phyloP scores from a whole-genome alignment of 108 stramenopile genomes.

The Cyclotella atomus region DNA sequence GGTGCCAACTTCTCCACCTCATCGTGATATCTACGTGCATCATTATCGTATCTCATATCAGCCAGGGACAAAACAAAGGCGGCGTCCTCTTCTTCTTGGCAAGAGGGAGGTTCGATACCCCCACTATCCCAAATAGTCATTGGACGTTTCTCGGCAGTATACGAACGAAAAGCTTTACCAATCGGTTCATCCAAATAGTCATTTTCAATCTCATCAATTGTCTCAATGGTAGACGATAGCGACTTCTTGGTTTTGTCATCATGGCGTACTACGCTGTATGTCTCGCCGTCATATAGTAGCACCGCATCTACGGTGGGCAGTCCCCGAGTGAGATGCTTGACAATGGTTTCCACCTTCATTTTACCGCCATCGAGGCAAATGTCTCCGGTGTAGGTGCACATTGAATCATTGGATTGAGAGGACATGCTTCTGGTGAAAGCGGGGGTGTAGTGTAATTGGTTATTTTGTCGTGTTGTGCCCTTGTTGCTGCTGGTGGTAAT shows the following conservation, averaged over 20 bases:
- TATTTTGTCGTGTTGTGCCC: not conserved
- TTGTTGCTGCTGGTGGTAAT: too few species aligned
- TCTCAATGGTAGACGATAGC: constrained; percentile 9
- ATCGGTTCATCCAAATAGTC: constrained; percentile 37
- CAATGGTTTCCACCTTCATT: constrained; percentile 32
- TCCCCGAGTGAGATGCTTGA: constrained; percentile 20
- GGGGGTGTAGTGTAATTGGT: constrained; percentile 1
- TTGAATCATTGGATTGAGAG: constrained; percentile 13
- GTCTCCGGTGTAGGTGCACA: not conserved
- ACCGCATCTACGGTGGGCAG: constrained; percentile 33
- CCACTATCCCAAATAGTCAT: constrained; percentile 23
- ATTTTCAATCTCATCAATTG: constrained; percentile 19
- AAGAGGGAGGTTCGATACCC: constrained; percentile 1
- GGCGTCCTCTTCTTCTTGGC: not conserved
- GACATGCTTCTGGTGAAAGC: constrained; percentile 9
- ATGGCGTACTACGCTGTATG: not conserved
- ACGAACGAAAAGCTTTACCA: constrained; percentile 24
- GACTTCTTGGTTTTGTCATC: constrained; percentile 10
- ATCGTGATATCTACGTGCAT: constrained; percentile 60
- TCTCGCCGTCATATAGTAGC: constrained; percentile 18
- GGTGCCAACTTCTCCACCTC: constrained; percentile 68
- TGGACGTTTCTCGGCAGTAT: constrained; percentile 11
- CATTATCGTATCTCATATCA: constrained; percentile 37
- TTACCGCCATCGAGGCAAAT: not conserved
- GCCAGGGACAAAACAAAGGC: constrained; percentile 72